A percentile compares a stretch with the other conserved stretches of the same genome.
Evolutionary conservation across 2,329 filamentous ascomycete species (phyloP).

Genomic region (Trichoderma arundinaceum): DNA sequence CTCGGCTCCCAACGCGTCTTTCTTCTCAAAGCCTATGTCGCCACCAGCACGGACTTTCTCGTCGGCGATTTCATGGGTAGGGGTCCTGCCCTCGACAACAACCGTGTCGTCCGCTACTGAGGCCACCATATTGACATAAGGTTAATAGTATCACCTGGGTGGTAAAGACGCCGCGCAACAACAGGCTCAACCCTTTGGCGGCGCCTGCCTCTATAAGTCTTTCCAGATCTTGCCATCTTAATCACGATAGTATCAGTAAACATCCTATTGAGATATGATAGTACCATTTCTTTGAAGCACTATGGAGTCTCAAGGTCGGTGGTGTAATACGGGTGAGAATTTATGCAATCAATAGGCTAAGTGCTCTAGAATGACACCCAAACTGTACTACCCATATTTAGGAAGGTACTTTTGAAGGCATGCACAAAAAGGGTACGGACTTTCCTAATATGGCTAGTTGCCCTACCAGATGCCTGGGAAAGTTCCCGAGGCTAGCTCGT

Average conservation of each 20-base stretch:
- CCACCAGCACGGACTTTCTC: background rate
- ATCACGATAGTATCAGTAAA: constrained; percentile 1
- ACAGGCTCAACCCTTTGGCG: constrained; percentile 1
- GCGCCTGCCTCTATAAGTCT: constrained; percentile 9
- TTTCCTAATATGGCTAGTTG: constrained; percentile 15
- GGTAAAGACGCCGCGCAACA: background rate
- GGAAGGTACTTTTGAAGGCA: constrained; percentile 23
- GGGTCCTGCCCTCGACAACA: background rate
- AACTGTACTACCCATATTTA: background rate
- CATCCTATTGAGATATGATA: background rate
- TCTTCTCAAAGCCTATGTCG: constrained; percentile 1
- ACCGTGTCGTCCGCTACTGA: background rate
- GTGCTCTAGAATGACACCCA: constrained; percentile 12
- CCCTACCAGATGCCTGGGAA: background rate
- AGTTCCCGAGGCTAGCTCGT: constrained; percentile 12
- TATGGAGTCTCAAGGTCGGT: constrained; percentile 8
- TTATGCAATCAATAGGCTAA: constrained; percentile 22
- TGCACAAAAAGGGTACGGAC: constrained; percentile 20
- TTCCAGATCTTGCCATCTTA: background rate
- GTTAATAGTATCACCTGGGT: background rate
- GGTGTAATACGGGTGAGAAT: constrained; percentile 22
- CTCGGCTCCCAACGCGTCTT: background rate
- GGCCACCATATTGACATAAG: constrained; percentile 13
- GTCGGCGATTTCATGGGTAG: background rate
- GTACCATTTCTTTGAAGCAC: background rate